Evolutionary conservation across 2,329 filamentous ascomycete species (phyloP).

Genomic region (Orbilia brochopaga): DNA sequence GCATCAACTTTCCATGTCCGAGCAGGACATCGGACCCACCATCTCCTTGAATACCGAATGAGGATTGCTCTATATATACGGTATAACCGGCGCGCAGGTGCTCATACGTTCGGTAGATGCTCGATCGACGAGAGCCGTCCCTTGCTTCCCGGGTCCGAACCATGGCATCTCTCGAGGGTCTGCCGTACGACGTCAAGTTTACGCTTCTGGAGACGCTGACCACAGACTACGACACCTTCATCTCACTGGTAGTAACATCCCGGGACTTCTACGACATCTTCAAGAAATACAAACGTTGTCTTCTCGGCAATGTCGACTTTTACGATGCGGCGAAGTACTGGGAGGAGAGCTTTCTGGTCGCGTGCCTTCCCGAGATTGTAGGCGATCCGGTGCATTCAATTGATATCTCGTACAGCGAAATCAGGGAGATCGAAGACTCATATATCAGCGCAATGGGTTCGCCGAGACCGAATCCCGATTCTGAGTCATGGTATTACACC

Average conservation of each 20-base stretch:
- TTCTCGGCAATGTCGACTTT: constrained; percentile 4
- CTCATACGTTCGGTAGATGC: background rate
- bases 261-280: constrained; percentile 16
- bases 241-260: constrained; percentile 5
- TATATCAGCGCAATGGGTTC: constrained; percentile 10
- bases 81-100: background rate
- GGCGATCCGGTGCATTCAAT: background rate
- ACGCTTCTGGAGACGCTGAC: background rate
- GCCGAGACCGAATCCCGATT: background rate
- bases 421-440: constrained; percentile 11
- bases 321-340: constrained; percentile 10
- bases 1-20: constrained; percentile 1
- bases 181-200: constrained; percentile 29
- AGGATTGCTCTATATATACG: background rate
- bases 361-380: constrained; percentile 2
- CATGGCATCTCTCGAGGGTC: constrained; percentile 6
- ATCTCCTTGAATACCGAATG: background rate
- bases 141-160: background rate
- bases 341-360: constrained; percentile 16
- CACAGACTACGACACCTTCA: constrained; percentile 12
- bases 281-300: background rate
- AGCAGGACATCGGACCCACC: background rate
- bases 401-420: background rate
- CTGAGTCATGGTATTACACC: constrained; percentile 19
- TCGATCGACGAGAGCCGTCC: background rate